Evolutionary conservation across 371 early-diverging fungal species (phyloP).

Genomic region (Mortierella sp.): DNA sequence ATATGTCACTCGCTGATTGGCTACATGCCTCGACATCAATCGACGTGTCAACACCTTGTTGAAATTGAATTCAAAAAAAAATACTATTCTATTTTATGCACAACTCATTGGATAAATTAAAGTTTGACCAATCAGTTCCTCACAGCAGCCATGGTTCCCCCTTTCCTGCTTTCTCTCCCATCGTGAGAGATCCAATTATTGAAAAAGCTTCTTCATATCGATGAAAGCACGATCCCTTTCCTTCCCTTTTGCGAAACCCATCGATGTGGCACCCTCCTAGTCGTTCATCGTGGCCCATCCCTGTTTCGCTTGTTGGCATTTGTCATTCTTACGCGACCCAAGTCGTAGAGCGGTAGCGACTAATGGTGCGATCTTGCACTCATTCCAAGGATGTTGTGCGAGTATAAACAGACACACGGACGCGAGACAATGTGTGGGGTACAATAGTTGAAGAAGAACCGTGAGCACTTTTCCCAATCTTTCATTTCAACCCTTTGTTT

Average conservation of each 20-base stretch:
- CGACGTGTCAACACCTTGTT: constrained; percentile 13
- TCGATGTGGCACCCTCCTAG: constrained; percentile 5
- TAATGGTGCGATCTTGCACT: too few species aligned
- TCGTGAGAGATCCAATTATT: too few species aligned
- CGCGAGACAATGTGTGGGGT: too few species aligned
- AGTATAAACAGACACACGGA: too few species aligned
- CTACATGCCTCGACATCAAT: not conserved
- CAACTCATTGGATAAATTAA: not conserved
- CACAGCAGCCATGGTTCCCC: constrained; percentile 9
- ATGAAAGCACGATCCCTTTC: not conserved
- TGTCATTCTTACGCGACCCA: not conserved
- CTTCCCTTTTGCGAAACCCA: not conserved
- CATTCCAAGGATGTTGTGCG: too few species aligned
- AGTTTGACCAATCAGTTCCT: not conserved
- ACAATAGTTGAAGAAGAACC: too few species aligned
- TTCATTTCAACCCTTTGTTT: too few species aligned
- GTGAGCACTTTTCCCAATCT: too few species aligned
- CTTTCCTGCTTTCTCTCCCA: not conserved
- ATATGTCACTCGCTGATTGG: constrained; percentile 46
- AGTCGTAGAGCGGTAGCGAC: too few species aligned
- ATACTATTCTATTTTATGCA: not conserved
- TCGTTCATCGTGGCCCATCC: not conserved
- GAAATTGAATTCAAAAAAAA: not conserved
- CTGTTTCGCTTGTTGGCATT: not conserved
- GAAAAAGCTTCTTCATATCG: constrained; percentile 2